Evolutionary conservation across 495 filamentous ascomycete species (phyloP), one percentile per base, ranked within the genome.

Genomic region (Extremus antarcticus): DNA sequence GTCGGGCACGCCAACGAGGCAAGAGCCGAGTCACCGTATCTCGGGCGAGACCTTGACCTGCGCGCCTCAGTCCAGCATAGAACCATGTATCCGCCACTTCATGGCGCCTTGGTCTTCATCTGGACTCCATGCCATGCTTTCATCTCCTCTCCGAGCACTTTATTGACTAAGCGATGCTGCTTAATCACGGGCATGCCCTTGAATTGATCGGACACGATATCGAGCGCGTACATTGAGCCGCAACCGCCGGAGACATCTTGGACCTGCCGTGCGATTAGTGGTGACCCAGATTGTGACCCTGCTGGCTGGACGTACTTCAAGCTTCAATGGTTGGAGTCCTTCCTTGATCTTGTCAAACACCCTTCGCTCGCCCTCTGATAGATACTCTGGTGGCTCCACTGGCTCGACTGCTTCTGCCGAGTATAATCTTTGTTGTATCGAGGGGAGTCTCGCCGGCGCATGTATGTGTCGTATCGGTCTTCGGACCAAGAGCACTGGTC

Each of bases 191-290:
- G 73, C 58, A 79, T 51, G 25, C 85, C 85, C 48, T 77, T 72
- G 66, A 89, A 89, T 68, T 71, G 77, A 49, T 74, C 71, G 19
- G 80, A 83, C 50, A 74, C 69, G 58, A 88, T 79, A 57, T 88
- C 82, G 57, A 89, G 80, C 52, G 74, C 80, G 68, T 88, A 89
- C 85, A 89, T 88, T 53, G 77, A 80, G 45, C 85, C 85, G 68
- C 85, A 89, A 25, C 85, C 85, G 35, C 85, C 85, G n/a, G 78
- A 82, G 50, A 89, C 78, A 67, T 89, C 85, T 63, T 80, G 82
- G n/a, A 89, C 85, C 63, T 78, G 57, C 32, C 10, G 16, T 17
- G 23, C 29, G 20, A 17, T 56, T 32, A 62, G 57, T 43, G 3
- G 19, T 23, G n/a, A 25, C 7, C 51, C 16, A 24, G 19, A 19